Base-by-base conservation (phyloP, 495 filamentous ascomycete genomes). In the Ramalina intermedia region DNA sequence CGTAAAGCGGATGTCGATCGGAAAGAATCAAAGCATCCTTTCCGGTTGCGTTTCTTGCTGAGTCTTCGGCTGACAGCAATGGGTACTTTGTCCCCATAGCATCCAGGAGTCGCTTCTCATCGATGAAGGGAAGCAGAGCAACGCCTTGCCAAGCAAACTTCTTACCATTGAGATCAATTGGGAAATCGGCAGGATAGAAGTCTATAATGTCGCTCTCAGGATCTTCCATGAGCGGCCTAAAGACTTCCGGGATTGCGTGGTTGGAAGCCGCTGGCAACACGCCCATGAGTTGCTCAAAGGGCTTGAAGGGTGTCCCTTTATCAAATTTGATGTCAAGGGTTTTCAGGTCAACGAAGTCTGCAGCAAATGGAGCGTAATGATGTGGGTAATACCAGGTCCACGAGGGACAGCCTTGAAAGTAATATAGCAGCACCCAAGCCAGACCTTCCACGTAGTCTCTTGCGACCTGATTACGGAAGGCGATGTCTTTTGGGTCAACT, bases 321-420 rank as follows among this genome's bases (percentile, higher is more conserved):
- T 87, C 76, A 54, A 99, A 99, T 17, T 72, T 69, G 55, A 94
- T 74, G 35, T 79, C 73, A 67, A 94, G 79, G 46, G 89, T 79
- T 41, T 64, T 76, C 29, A 99, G 71, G 44, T 91, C 84, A 45
- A 81, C 80, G 61, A 99, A 99, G 64, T 99, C 91, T 40, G 87
- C 83, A 1, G 93, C 91, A 66, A 96, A 96, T 11, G 91, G 91
- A 4, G 91, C 93, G 59, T 99, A 99, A 62, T 99, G 91, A 60
- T 96, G 90, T 1, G 91, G 91, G 58, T 94, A 99, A 60, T 88
- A 99, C 91, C 91, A 99, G 44, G 82, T 90, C 91, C 93, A 96
- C 2, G 86, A 94, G 11, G 93, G 87, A 58, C 91, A 96, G 16
- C 93, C 91, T 64, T 99, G 91, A 62, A 95, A 93, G 63, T 99